Percentiles rank a stretch among this genome's conserved stretches.
Conservation (phyloP, 2,329 filamentous ascomycete genomes). For the Fusarium equiseti region DNA sequence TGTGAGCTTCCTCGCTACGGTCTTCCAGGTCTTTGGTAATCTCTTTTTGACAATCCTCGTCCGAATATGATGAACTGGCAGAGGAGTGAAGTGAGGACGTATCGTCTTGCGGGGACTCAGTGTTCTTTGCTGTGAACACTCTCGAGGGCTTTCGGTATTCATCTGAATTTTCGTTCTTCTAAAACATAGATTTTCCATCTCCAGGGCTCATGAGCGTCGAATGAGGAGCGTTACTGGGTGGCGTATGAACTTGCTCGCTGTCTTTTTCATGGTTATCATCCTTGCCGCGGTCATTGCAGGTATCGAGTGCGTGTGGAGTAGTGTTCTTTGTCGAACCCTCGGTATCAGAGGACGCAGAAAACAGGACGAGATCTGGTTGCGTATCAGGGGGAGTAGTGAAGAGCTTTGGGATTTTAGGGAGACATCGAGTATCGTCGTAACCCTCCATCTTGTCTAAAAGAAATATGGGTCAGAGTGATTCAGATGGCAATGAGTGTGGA, state of each 20-base stretch:
- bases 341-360: background rate
- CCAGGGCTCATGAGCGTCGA: constrained; percentile 31
- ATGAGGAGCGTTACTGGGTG: constrained; percentile 1
- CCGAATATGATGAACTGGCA: background rate
- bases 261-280: background rate
- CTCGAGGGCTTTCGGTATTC: constrained; percentile 14
- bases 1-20: background rate
- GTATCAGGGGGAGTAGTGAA: constrained; percentile 19
- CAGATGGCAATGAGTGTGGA: background rate
- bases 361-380: constrained; percentile 29
- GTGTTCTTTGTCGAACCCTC: background rate
- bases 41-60: background rate
- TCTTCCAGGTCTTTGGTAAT: background rate
- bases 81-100: background rate
- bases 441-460: constrained; percentile 36
- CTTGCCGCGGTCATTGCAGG: background rate
- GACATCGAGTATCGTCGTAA: constrained; percentile 28
- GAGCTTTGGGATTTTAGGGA: constrained; percentile 37
- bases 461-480: background rate
- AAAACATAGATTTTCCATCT: constrained; percentile 18
- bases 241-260: background rate
- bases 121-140: background rate
- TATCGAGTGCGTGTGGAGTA: background rate
- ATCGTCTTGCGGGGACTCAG: background rate
- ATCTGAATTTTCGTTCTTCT: constrained; percentile 23